A percentile compares a stretch with the other conserved stretches of the same genome.
phyloP scores from a whole-genome alignment of 2,329 filamentous ascomycete species.

The Biscogniauxia mediterranea region DNA sequence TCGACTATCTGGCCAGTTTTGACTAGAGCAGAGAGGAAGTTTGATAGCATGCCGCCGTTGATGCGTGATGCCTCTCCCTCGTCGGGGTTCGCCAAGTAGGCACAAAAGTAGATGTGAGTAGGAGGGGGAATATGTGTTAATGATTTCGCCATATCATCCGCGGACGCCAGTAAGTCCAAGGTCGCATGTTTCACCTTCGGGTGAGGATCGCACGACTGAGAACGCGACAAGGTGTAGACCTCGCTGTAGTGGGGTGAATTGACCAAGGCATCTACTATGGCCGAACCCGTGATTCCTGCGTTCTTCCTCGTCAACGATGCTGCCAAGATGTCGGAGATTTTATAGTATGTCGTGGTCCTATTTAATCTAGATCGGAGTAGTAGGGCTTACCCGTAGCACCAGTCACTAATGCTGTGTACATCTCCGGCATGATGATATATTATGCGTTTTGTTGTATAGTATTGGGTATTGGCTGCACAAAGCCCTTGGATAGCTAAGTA shows the following conservation, averaged over 20 bases:
- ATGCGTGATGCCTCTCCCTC: constrained; percentile 21
- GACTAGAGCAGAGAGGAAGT: constrained; percentile 46
- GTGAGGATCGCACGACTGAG: constrained; percentile 10
- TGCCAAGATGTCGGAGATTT: too few species aligned
- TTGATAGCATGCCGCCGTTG: constrained; percentile 43
- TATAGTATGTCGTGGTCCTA: too few species aligned
- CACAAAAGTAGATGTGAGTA: constrained; percentile 21
- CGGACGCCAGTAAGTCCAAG: constrained; percentile 17
- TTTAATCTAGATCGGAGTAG: neutral
- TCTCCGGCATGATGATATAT: neutral
- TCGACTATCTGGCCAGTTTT: constrained; percentile 39
- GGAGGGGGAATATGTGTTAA: constrained; percentile 18
- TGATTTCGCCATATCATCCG: constrained; percentile 13
- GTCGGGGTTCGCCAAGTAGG: constrained; percentile 18
- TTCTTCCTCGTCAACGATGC: too few species aligned
- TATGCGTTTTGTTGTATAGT: too few species aligned
- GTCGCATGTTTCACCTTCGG: constrained; percentile 19
- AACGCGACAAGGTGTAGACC: constrained; percentile 20
- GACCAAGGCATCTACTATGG: constrained; percentile 15
- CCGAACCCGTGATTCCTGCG: constrained; percentile 21
- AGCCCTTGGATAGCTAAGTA: too few species aligned
- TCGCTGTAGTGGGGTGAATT: constrained; percentile 16
- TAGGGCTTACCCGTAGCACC: constrained; percentile 16
- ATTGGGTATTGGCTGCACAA: too few species aligned
- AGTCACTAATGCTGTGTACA: constrained; percentile 20